A percentile compares a stretch with the other conserved stretches of the same genome.
Conservation (phyloP, 208 protist species). For the Leptomonas pyrrhocoris region DNA sequence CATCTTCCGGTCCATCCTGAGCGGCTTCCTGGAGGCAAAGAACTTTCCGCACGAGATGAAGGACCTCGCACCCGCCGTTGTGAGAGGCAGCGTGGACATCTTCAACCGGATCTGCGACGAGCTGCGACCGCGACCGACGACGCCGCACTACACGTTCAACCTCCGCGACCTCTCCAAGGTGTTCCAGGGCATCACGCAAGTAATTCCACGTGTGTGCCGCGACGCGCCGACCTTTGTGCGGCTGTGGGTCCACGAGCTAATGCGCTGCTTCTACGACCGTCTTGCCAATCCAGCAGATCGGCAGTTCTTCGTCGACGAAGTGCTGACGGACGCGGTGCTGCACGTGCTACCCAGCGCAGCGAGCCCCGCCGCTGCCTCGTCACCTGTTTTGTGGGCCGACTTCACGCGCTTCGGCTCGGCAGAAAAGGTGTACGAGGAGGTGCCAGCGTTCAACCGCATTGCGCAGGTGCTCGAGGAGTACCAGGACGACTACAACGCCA, state of each 20-base stretch:
- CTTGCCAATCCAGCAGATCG: slow-evolving; percentile 95
- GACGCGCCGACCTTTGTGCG: slow-evolving; percentile 61
- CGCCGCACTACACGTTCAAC: slow-evolving; percentile 99
- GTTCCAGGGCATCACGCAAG: slow-evolving; percentile 94
- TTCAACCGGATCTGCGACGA: slow-evolving; percentile 90
- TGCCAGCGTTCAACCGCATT: slow-evolving; percentile 71
- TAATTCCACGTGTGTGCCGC: slow-evolving; percentile 84
- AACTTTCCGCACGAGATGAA: slow-evolving; percentile 86
- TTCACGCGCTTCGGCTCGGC: slow-evolving; percentile 90
- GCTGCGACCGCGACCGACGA: slow-evolving; percentile 95
- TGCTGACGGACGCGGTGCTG: slow-evolving; percentile 84
- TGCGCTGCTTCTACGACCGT: slow-evolving; percentile 97
- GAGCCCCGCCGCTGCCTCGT: slow-evolving; percentile 1
- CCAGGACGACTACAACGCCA: slow-evolving; percentile 94
- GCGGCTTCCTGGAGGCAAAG: slow-evolving; percentile 90
- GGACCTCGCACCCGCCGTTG: slow-evolving; percentile 67
- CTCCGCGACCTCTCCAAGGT: slow-evolving; percentile 97
- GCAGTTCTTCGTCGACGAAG: slow-evolving; percentile 90
- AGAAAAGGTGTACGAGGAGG: slow-evolving; percentile 91
- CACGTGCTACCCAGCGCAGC: slow-evolving; percentile 65
- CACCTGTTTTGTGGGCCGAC: slow-evolving; percentile 94
- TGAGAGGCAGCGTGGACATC: slow-evolving; percentile 90
- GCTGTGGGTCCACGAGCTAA: slow-evolving; percentile 97
- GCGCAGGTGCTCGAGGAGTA: slow-evolving; percentile 87
- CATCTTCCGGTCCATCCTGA: slow-evolving; percentile 95